Evolutionary conservation across 768 basidiomycete species (phyloP).

Genomic region (Boletus rubescentipes): DNA sequence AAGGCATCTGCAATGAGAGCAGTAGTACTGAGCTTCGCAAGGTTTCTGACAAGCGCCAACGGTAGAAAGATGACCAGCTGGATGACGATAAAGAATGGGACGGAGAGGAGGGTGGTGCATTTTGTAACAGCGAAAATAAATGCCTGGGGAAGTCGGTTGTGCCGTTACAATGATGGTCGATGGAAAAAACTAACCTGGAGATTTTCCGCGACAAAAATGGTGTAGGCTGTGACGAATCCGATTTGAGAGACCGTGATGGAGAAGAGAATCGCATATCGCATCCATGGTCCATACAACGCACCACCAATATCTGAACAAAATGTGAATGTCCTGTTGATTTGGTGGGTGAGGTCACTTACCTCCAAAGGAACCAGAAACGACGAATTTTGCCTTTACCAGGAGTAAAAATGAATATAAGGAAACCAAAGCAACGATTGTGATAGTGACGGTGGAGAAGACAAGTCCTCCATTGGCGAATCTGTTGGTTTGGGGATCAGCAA

Average conservation of each 20-base stretch:
- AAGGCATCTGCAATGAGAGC: constrained; percentile 94
- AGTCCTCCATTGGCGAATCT: constrained; percentile 97
- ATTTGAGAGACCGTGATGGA: constrained; percentile 90
- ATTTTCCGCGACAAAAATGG: constrained; percentile 94
- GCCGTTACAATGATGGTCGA: neutral
- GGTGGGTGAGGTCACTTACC: constrained; percentile 45
- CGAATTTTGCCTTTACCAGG: constrained; percentile 82
- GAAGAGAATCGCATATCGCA: constrained; percentile 84
- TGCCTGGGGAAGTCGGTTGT: constrained; percentile 46
- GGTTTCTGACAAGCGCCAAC: constrained; percentile 82
- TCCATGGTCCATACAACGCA: constrained; percentile 84
- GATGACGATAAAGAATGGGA: constrained; percentile 78
- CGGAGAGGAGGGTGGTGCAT: constrained; percentile 64
- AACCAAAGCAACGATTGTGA: constrained; percentile 78
- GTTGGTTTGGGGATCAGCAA: constrained; percentile 6
- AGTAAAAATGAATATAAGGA: constrained; percentile 94
- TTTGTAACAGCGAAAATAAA: constrained; percentile 81
- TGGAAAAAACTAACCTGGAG: constrained; percentile 45
- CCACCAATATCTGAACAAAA: constrained; percentile 81
- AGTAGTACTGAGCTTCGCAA: constrained; percentile 92
- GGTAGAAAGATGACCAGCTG: constrained; percentile 89
- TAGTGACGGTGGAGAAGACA: constrained; percentile 78
- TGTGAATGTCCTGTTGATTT: constrained; percentile 2
- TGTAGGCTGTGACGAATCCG: constrained; percentile 88
- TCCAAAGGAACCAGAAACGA: constrained; percentile 91